Base-by-base conservation (phyloP, 2,329 filamentous ascomycete species). In the Neonectria hederae region DNA sequence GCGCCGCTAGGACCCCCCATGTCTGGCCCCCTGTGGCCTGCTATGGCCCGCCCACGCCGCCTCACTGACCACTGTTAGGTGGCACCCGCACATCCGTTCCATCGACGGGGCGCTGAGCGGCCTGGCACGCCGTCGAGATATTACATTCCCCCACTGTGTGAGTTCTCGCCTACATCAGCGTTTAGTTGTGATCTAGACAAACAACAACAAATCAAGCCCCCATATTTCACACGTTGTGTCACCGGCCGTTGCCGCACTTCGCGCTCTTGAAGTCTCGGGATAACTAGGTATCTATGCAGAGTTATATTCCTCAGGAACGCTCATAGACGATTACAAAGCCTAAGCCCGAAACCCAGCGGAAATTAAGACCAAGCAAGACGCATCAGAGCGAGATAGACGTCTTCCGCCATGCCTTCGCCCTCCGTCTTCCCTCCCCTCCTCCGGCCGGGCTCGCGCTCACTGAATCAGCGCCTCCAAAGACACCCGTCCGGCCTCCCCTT, bases 61-160 rank as follows among this genome's bases (percentile, higher is more conserved):
- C 63, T 54, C 61, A 52, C 65, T 67, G 35, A 4, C 35, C 35
- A 38, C 35, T 38, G 35, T n/a, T 38, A 17, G 14, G 35, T 57
- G 38, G 55, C 46, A 30, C 49, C 42, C 28, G 62, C 69, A 69
- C 59, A 61, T 66, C 59, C 38, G 61, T 66, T 62, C 66, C 61
- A 63, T 72, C 62, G 61, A 68, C 58, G n/a, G n/a, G n/a, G n/a
- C n/a, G 54, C 64, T 67, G 59, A 35, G 32, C 32, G 32, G 32
- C 13, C 32, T 35, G 14, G 67, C 63, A 55, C 69, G 51, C 53
- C 46, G 54, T 70, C 62, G 43, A 69, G 64, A 70, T 60, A 69
- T 66, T 65, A 63, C 71, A 73, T 73, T 73, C 71, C 71, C 57
- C 66, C 62, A 58, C 65, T 56, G 14, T 32, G 43, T 30, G 24